Evolutionary conservation across 805 yeast species (phyloP).

Genomic region (Zygosaccharomyces lentus): DNA sequence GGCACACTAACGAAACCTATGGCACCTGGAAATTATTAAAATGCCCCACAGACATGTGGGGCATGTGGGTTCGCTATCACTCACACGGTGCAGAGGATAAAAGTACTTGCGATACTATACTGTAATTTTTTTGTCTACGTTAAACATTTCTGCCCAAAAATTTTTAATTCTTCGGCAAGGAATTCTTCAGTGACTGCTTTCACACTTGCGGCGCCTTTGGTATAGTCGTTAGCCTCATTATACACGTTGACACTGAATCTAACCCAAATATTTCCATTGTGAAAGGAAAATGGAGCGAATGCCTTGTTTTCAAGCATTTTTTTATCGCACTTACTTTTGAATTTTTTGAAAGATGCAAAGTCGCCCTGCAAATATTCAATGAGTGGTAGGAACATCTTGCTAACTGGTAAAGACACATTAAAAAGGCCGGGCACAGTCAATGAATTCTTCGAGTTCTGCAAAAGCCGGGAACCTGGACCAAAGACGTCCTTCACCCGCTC

Average conservation of each 20-base stretch:
- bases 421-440: slow-evolving; percentile 23
- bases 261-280: slow-evolving; percentile 40
- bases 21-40: too few relatives aligned
- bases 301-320: slow-evolving; percentile 38
- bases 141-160: not conserved
- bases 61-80: too few relatives aligned
- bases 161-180: not conserved
- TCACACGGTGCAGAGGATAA: too few relatives aligned
- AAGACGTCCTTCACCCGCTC: slow-evolving; percentile 38
- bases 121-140: too few relatives aligned
- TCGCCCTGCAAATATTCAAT: slow-evolving; percentile 19
- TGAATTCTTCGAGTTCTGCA: slow-evolving; percentile 21
- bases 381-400: slow-evolving; percentile 21
- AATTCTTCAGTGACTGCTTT: not conserved
- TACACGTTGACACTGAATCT: slow-evolving; percentile 62
- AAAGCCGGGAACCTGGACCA: slow-evolving; percentile 37
- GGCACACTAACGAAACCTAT: too few relatives aligned
- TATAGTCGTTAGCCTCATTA: slow-evolving; percentile 52
- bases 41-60: too few relatives aligned
- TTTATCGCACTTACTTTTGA: slow-evolving; percentile 22
- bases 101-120: too few relatives aligned
- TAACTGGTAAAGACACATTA: slow-evolving; percentile 44
- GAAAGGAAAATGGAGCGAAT: slow-evolving; percentile 44
- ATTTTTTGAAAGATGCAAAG: slow-evolving; percentile 11
- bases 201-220: slow-evolving; percentile 36